Evolutionary conservation across 1,284 basidiomycete genomes (phyloP).

Genomic region (Vanrija sp.): DNA sequence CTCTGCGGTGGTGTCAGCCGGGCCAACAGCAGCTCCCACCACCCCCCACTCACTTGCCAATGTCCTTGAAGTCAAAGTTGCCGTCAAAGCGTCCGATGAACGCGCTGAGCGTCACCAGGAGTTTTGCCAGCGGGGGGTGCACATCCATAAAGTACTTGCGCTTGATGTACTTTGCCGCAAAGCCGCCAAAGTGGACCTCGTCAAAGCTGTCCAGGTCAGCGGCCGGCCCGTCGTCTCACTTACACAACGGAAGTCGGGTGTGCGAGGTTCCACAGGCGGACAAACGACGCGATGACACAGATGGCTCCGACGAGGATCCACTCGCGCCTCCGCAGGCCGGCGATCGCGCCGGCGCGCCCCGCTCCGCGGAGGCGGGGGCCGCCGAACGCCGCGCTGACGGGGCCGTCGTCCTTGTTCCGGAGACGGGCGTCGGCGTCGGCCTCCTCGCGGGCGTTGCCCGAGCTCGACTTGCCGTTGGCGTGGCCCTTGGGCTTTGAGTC

Average conservation of each 20-base stretch:
- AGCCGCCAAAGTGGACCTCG: constrained; percentile 95
- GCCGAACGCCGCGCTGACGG: constrained; percentile 23
- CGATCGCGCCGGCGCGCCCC: constrained; percentile 16
- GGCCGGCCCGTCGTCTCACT: constrained; percentile 43
- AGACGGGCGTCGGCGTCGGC: constrained; percentile 19
- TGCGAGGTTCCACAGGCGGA: constrained; percentile 73
- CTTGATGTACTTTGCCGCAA: constrained; percentile 80
- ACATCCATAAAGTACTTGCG: constrained; percentile 97
- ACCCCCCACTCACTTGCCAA: constrained; percentile 69
- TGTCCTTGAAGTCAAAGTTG: constrained; percentile 93
- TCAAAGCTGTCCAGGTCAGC: constrained; percentile 66
- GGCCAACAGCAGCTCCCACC: neutral
- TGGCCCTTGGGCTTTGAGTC: too few species aligned
- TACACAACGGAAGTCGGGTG: constrained; percentile 84
- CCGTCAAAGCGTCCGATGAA: constrained; percentile 90
- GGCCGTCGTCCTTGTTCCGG: constrained; percentile 8
- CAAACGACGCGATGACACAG: constrained; percentile 58
- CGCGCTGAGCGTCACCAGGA: constrained; percentile 86
- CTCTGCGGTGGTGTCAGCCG: constrained; percentile 50
- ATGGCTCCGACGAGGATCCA: constrained; percentile 37
- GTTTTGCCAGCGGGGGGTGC: constrained; percentile 93
- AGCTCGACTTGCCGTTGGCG: too few species aligned
- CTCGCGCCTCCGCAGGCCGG: constrained; percentile 35
- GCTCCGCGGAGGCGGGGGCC: constrained; percentile 18
- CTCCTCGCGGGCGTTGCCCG: constrained; percentile 3